A percentile compares a stretch with the other conserved stretches of the same genome.
These are phyloP conservation scores for Eleusine coracana DNA, from an alignment of 176 grass and related monocot genomes.

Conservation along the genomic window DNA sequence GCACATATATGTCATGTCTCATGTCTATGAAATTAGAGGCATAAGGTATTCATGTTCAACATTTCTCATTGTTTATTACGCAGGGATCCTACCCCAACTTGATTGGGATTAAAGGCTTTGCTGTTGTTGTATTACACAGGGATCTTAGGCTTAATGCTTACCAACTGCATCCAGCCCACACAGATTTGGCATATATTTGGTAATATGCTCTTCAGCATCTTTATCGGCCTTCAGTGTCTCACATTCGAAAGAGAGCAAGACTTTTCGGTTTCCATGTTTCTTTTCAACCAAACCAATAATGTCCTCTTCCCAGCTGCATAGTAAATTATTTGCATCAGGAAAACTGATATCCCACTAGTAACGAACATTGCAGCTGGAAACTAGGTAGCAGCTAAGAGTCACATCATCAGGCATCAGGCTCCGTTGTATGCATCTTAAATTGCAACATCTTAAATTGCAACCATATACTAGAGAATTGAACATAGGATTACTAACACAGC, in stretches of 20 bases:
- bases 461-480: not conserved
- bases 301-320: constrained; percentile 78
- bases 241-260: constrained; percentile 72
- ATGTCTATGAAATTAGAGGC: not conserved
- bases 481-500: not conserved
- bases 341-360: not conserved
- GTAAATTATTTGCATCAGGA: constrained; percentile 9
- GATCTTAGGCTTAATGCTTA: constrained; percentile 44
- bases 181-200: constrained; percentile 84
- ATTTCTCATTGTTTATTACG: not conserved
- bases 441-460: not conserved
- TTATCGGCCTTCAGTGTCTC: constrained; percentile 83
- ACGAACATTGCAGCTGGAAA: not conserved
- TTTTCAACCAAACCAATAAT: constrained; percentile 78
- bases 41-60: not conserved
- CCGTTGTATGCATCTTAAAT: not conserved
- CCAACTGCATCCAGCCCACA: constrained; percentile 73
- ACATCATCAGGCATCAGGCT: not conserved
- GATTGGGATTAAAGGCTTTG: no score
- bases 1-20: not conserved
- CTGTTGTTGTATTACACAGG: not conserved
- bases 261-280: constrained; percentile 59
- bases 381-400: not conserved
- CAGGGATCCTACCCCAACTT: not conserved
- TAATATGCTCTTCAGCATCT: constrained; percentile 81